Conservation (phyloP, 129 eudicot species). For the Chrysanthemum makinoi region DNA sequence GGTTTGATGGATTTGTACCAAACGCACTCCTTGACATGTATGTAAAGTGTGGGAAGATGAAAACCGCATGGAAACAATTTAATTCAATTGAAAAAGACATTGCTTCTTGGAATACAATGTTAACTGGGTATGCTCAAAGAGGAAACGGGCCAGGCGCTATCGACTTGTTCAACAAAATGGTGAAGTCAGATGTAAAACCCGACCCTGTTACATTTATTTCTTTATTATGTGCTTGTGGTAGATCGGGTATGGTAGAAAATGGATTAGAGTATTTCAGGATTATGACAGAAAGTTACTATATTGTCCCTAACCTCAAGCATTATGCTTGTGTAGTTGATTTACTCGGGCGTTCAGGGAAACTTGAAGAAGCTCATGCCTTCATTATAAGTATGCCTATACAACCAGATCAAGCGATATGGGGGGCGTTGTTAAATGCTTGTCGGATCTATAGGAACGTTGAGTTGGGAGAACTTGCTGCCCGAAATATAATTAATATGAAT, state of each 20-base stretch:
- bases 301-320: constrained; percentile 71
- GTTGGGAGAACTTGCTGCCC: constrained; percentile 72
- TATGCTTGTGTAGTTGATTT: constrained; percentile 87
- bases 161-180: constrained; percentile 56
- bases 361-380: constrained; percentile 59
- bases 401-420: constrained; percentile 88
- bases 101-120: constrained; percentile 76
- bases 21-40: constrained; percentile 88
- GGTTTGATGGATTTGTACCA: constrained; percentile 57
- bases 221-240: constrained; percentile 71
- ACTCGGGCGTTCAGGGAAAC: constrained; percentile 77
- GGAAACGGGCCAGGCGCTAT: constrained; percentile 58
- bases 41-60: constrained; percentile 68
- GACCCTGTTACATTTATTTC: constrained; percentile 68
- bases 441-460: constrained; percentile 62
- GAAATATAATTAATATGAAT: constrained; percentile 39
- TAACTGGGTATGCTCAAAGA: constrained; percentile 68
- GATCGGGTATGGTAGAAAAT: constrained; percentile 79
- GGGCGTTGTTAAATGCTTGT: constrained; percentile 82
- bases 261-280: constrained; percentile 59
- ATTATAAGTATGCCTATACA: constrained; percentile 52
- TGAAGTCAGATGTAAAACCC: constrained; percentile 46
- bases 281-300: constrained; percentile 44
- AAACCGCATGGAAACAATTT: constrained; percentile 60
- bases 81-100: constrained; percentile 43